Evolutionary conservation across 2,329 filamentous ascomycete genomes (phyloP), one percentile per base, ranked within the genome.

Genomic region (Fusarium austroafricanum): DNA sequence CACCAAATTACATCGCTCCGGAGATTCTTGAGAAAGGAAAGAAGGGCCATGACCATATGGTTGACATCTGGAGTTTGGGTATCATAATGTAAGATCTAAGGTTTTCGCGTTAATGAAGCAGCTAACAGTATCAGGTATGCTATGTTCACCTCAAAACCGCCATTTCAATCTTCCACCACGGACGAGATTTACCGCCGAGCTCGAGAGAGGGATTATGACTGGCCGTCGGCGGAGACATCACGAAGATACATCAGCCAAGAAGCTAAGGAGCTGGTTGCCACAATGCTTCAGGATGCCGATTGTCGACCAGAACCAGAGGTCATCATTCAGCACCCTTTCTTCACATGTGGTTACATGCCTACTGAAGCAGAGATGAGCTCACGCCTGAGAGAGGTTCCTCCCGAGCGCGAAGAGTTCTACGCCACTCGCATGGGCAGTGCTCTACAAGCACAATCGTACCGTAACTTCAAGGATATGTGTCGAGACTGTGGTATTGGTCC

Each of bases 11-110:
- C 78, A 97, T 99, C 72, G 96, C 96, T 0, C 96, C 96, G 0
- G 96, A 99, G 76, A 97, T 99, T 65, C 81, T 99, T 51, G 93
- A 97, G 75, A 97, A 96, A 83, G 93, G 92, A 33, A 96, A 93
- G 76, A 93, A 95, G 73, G 96, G 96, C 0, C 96, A 99, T 77
- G 96, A 97, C 71, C 94, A 98, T 77, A 97, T 96, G 83, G 96
- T 99, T 5, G 96, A 99, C 77, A 92, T 99, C 56, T 99, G 96
- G 96, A 97, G 95, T 43, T 85, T 99, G 76, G 96, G 96, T 20
- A 96, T 99, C 71, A 99, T 99, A 77, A 94, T 96, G 90, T 94
- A 82, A 83, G 89, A 74, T 28, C 14, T 4, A n/a, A 18, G 6
- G 5, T 17, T 15, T 37, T 10, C n/a, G 10, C 17, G n/a, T 9